Conservation (phyloP, 1,284 basidiomycete genomes). For the Ustilago esculenta region DNA sequence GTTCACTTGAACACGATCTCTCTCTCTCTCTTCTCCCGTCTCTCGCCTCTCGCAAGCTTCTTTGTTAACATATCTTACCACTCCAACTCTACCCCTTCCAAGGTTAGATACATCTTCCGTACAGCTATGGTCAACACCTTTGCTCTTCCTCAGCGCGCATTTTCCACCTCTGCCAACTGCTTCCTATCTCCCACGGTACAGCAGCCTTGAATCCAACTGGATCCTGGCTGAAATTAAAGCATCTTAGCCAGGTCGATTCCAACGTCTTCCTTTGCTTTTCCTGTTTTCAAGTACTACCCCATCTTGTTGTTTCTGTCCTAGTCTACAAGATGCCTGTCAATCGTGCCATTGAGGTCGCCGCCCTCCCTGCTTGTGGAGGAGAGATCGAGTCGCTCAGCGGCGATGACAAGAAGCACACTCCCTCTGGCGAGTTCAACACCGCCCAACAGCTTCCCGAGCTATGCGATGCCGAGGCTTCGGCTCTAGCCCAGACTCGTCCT, state of each 20-base stretch:
- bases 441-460: not conserved
- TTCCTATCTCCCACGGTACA: conserved; percentile 9
- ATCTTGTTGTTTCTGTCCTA: not conserved
- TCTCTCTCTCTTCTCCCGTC: no score
- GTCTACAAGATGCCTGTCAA: not conserved
- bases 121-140: conserved; percentile 13
- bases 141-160: not conserved
- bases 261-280: conserved; percentile 5
- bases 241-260: conserved; percentile 9
- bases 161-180: conserved; percentile 7
- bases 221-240: conserved; percentile 6
- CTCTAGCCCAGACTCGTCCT: not conserved
- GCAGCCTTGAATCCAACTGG: conserved; percentile 13
- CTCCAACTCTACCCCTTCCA: not conserved
- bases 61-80: no score
- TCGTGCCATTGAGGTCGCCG: conserved; percentile 1
- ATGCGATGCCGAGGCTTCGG: conserved; percentile 1
- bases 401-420: no score
- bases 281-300: not conserved
- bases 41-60: no score
- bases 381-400: no score
- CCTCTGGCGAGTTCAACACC: not conserved
- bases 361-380: conserved; percentile 3
- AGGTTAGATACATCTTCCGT: not conserved
- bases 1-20: not conserved